Base-by-base conservation (phyloP, 163 green algal species). In the Volvox carteri region DNA sequence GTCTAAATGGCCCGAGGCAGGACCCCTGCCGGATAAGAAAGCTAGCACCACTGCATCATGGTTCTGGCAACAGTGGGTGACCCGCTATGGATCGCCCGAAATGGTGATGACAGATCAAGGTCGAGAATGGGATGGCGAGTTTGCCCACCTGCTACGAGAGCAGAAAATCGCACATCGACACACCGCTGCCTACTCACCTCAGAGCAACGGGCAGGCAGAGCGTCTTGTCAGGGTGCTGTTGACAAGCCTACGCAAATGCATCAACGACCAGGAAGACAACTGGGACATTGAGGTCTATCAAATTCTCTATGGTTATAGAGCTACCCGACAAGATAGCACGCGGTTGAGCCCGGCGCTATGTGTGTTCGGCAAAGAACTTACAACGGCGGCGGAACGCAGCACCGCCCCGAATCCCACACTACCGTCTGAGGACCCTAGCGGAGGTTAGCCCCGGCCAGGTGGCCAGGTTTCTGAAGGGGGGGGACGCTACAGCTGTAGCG, bases 281-380 rank as follows among this genome's bases (percentile, higher is more conserved):
- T 84, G 75, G 75, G 75, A 84, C 12, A 5, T 33, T 9, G 6
- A 68, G n/a, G n/a, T n/a, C n/a, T n/a, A n/a, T n/a, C n/a, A n/a
- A n/a, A n/a, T n/a, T n/a, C n/a, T n/a, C n/a, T n/a, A n/a, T n/a
- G n/a, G n/a, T n/a, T n/a, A n/a, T n/a, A n/a, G n/a, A n/a, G n/a
- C n/a, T n/a, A n/a, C 48, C 1, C 25, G n/a, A 12, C 75, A 84
- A 12, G 75, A 67, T 48, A 84, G 75, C 75, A 84, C 75, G 8
- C 28, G 75, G 2, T n/a, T 84, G 3, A 84, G 75, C 75, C 75
- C 75, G 11, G 75, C 75, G 3, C 19, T 84, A 12, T 67, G 48
- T 33, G 42, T 84, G 9, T 84, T 70, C 28, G 75, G 75, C 44
- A n/a, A n/a, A n/a, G n/a, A n/a, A n/a, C n/a, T n/a, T n/a, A n/a